Base-by-base conservation (phyloP, 345 rosid species). In the Bretschneidera sinensis region DNA sequence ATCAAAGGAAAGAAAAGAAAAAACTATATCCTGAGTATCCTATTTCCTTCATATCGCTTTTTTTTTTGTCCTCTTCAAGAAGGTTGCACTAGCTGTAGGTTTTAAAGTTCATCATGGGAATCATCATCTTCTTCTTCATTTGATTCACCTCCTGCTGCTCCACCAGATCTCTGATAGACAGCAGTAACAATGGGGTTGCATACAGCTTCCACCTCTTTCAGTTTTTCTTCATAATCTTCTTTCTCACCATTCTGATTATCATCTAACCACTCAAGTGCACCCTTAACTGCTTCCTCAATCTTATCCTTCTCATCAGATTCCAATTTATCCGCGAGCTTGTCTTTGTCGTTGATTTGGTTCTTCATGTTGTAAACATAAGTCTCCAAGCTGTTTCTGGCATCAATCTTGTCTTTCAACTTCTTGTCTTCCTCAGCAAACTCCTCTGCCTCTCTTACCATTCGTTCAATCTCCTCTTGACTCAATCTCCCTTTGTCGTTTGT, bases 201-300 rank as follows among this genome's bases (percentile, higher is more conserved):
- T 7, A 83, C 85, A 13, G 51, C 80, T 48, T 81, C 83, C 18
- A 81, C 80, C 47, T 83, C 83, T 71, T 78, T 76, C 63, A 81
- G 3, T 69, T 81, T 79, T n/a, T n/a, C n/a, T n/a, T n/a, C n/a
- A n/a, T n/a, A n/a, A n/a, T n/a, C n/a, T n/a, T n/a, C n/a, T n/a
- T 78, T 81, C 57, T 76, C 85, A 0, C 76, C 87, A 51, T 71
- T 59, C 58, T 67, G 78, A 57, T 77, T 81, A 68, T 78, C 81
- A 24, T 83, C 86, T 49, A 85, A 56, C 86, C 88, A 85, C 43
- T 78, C 83, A n/a, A 74, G 72, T 10, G 86, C 64, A 17, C 78
- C 82, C 65, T 69, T 71, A 54, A 83, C 20, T 43, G 60, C 54
- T 48, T 51, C 61, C 18, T 81, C 81, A 13, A 86, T 70, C 76